These are phyloP conservation scores for Aspergillus sp. DNA, from an alignment of 2,329 filamentous ascomycete species.

Conservation along the genomic window DNA sequence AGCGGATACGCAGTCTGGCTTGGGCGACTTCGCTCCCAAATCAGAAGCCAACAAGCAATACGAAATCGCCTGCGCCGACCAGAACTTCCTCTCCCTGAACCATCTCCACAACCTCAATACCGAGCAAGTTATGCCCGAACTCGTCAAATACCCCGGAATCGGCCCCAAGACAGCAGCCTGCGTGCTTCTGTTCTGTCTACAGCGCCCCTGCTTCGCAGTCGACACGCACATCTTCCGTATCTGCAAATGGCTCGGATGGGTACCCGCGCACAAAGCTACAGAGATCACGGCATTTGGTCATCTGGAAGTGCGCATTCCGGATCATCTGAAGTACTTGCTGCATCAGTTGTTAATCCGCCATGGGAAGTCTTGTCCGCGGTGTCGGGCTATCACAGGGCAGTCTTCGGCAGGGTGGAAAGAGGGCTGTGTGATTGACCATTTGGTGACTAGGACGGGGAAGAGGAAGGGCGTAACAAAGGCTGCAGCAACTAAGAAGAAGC, in stretches of 20 bases:
- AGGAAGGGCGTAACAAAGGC: conserved; percentile 26
- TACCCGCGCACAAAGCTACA: conserved; percentile 39
- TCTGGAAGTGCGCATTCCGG: conserved; percentile 53
- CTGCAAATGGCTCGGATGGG: conserved; percentile 54
- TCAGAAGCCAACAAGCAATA: conserved; percentile 45
- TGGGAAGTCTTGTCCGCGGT: conserved; percentile 54
- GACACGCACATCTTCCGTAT: conserved; percentile 61
- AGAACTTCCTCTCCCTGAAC: conserved; percentile 56
- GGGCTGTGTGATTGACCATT: conserved; percentile 56
- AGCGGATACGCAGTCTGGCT: conserved; percentile 10
- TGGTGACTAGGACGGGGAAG: conserved; percentile 50
- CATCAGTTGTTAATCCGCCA: conserved; percentile 56
- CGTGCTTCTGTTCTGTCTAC: conserved; percentile 56
- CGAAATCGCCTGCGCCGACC: conserved; percentile 50
- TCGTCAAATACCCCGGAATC: conserved; percentile 54
- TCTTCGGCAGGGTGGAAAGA: conserved; percentile 56
- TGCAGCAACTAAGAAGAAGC: no score
- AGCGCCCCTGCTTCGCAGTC: conserved; percentile 56
- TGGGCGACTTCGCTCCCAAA: conserved; percentile 37
- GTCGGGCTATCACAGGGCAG: conserved; percentile 52
- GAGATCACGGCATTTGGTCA: conserved; percentile 49
- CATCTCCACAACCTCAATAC: conserved; percentile 50
- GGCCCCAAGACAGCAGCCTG: conserved; percentile 60
- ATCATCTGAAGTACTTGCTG: conserved; percentile 55
- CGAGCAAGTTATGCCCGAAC: conserved; percentile 49